phyloP scores from a whole-genome alignment of 371 early-diverging fungal genomes.

The Mortierella sp. region DNA sequence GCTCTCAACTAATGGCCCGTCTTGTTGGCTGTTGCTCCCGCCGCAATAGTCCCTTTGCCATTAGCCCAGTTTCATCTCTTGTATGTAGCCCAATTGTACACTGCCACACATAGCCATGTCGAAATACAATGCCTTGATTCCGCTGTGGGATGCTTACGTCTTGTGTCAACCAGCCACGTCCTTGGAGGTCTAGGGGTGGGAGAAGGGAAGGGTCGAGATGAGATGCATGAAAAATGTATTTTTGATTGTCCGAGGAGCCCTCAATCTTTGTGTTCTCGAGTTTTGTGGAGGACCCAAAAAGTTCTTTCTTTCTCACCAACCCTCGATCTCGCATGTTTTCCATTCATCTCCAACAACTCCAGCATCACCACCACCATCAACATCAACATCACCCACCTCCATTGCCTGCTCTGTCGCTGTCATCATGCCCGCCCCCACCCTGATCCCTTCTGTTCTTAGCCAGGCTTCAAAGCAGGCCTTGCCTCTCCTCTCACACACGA shows the following conservation, averaged over 20 bases:
- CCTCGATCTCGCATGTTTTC: background rate
- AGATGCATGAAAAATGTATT: too few relatives aligned
- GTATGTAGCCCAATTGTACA: too few relatives aligned
- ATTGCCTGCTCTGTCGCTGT: background rate
- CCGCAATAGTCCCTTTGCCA: background rate
- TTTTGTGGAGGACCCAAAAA: background rate
- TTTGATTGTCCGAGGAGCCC: background rate
- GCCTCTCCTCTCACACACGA: constrained; percentile 3
- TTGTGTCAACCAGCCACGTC: too few relatives aligned
- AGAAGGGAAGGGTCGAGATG: too few relatives aligned
- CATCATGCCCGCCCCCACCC: constrained; percentile 25
- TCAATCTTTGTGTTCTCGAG: background rate
- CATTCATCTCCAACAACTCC: constrained; percentile 5
- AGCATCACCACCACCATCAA: constrained; percentile 4
- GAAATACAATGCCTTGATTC: too few relatives aligned
- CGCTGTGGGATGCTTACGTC: too few relatives aligned
- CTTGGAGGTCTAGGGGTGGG: too few relatives aligned
- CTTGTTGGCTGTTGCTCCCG: background rate
- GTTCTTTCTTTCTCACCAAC: background rate
- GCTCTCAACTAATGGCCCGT: constrained; percentile 6
- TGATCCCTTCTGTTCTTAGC: constrained; percentile 19
- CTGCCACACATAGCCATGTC: too few relatives aligned
- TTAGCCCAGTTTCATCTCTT: too few relatives aligned
- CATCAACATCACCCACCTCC: background rate
- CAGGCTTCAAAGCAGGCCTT: constrained; percentile 13